Conservation (phyloP, 306 rosid genomes). For the Cucumis hystrix region DNA sequence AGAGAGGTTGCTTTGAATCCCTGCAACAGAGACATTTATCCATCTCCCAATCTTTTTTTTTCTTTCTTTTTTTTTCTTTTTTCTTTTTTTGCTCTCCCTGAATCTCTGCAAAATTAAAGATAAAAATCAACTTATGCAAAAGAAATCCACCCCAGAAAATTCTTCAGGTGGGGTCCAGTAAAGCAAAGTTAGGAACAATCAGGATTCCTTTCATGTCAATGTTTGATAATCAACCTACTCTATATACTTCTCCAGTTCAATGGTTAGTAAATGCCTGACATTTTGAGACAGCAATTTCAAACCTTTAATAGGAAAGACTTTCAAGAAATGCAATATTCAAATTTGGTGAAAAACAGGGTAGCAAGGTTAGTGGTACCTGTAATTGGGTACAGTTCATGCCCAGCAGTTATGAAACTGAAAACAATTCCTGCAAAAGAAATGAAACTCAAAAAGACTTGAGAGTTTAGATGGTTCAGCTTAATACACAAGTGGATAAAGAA, state of each 20-base stretch:
- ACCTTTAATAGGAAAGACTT: not conserved
- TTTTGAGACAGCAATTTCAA: not conserved
- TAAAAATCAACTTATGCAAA: not conserved
- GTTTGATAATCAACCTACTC: not conserved
- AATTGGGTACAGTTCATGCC: not conserved
- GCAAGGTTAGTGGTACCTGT: not conserved
- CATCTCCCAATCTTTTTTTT: not conserved
- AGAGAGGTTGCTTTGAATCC: slow-evolving; percentile 38
- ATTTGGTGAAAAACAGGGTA: not conserved
- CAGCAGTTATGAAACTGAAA: not conserved
- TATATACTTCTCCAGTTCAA: not conserved
- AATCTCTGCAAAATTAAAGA: not conserved
- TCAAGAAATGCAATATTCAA: not conserved
- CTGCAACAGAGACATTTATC: slow-evolving; percentile 31
- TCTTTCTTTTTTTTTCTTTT: no score
- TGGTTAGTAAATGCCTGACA: not conserved
- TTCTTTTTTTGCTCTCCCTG: not conserved
- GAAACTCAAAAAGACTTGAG: not conserved
- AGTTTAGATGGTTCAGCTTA: not conserved
- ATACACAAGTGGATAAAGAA: not conserved
- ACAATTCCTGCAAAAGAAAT: not conserved
- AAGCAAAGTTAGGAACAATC: not conserved
- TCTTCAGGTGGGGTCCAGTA: slow-evolving; percentile 1
- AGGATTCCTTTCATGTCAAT: not conserved
- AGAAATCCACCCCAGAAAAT: not conserved